Conservation (phyloP, 306 rosid genomes). For the Delonix regia region DNA sequence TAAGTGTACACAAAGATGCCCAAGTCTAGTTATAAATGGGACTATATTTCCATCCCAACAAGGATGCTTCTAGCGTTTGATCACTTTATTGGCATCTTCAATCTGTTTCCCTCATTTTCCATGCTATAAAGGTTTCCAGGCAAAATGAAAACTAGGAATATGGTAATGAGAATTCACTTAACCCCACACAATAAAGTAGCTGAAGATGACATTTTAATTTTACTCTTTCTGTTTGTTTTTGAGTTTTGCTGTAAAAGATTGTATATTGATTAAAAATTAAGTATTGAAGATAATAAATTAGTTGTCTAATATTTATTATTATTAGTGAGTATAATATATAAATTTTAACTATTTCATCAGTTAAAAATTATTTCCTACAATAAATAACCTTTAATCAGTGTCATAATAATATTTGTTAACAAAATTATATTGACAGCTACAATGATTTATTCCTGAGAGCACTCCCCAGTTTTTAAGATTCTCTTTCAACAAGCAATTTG, state of each 20-base stretch:
- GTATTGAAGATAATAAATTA: too few species aligned
- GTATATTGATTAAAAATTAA: too few species aligned
- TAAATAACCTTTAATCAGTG: too few species aligned
- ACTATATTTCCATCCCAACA: slow-evolving; percentile 64
- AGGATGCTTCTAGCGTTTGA: slow-evolving; percentile 55
- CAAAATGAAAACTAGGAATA: slow-evolving; percentile 48
- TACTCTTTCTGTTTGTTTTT: too few species aligned
- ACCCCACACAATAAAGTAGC: slow-evolving; percentile 25
- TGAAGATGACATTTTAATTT: slow-evolving; percentile 30
- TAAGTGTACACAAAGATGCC: slow-evolving; percentile 47
- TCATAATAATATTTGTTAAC: too few species aligned
- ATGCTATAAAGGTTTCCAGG: slow-evolving; percentile 72
- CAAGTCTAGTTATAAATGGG: slow-evolving; percentile 16
- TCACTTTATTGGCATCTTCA: slow-evolving; percentile 55
- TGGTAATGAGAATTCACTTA: slow-evolving; percentile 46
- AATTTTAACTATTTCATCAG: too few species aligned
- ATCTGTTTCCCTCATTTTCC: slow-evolving; percentile 71
- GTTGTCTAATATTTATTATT: too few species aligned
- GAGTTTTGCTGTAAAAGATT: too few species aligned
- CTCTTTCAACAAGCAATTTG: background rate
- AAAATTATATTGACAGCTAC: too few species aligned
- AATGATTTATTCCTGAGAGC: too few species aligned
- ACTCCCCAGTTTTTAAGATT: background rate
- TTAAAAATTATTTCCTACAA: too few species aligned
- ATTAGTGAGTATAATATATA: too few species aligned